A percentile compares a stretch with the other conserved stretches of the same genome.
Conservation (phyloP, 2,329 filamentous ascomycete genomes). For the Epichloe gansuensis region DNA sequence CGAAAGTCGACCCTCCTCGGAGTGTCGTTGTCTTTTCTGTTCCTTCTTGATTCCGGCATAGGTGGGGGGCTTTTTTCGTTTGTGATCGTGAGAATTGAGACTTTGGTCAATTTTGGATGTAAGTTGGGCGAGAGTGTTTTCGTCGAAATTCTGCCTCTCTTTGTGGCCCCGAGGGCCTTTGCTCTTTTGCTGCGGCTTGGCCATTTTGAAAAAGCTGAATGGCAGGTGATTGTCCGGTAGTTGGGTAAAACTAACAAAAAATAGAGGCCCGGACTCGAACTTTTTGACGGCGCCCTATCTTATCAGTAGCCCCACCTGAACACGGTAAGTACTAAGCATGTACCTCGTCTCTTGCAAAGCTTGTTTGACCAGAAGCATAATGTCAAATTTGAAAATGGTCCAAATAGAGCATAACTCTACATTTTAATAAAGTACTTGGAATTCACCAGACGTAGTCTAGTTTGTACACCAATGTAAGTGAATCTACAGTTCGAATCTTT, state of each 20-base stretch:
- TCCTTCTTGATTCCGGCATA: constrained; percentile 20
- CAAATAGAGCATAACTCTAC: neutral
- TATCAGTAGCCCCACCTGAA: constrained; percentile 7
- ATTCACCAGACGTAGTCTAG: too few species aligned
- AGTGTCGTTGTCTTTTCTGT: constrained; percentile 26
- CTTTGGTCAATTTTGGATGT: constrained; percentile 45
- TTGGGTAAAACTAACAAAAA: neutral
- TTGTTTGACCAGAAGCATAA: neutral
- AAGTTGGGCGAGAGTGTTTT: constrained; percentile 36
- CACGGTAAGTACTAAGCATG: neutral
- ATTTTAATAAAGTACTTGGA: too few species aligned
- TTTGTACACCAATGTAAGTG: too few species aligned
- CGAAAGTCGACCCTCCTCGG: constrained; percentile 9
- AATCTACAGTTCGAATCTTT: neutral
- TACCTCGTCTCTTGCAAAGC: neutral
- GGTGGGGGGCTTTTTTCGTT: constrained; percentile 31
- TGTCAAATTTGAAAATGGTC: neutral
- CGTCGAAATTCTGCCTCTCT: constrained; percentile 27
- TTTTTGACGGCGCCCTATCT: constrained; percentile 9
- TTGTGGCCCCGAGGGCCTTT: constrained; percentile 17
- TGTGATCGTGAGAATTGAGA: constrained; percentile 29
- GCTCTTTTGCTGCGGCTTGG: constrained; percentile 26
- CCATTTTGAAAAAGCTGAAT: constrained; percentile 14
- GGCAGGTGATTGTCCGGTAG: neutral
- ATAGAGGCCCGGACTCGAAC: constrained; percentile 1